Evolutionary conservation across 768 basidiomycete species (phyloP).

Genomic region (Suillus lakei): DNA sequence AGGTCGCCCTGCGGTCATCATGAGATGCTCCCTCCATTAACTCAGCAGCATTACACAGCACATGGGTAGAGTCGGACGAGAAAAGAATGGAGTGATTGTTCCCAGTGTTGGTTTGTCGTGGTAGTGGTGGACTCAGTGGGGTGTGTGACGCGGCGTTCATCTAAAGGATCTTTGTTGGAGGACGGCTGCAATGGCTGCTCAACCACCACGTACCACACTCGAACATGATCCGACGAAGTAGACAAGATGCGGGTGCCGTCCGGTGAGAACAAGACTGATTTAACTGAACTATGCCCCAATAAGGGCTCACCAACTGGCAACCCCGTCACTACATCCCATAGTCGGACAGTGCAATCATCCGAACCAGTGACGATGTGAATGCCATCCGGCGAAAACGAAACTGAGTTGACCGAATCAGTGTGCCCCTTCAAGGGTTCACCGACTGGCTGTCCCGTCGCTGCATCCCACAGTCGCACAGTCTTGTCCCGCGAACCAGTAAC

Average conservation of each 20-base stretch:
- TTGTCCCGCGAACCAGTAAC: slow-evolving; percentile 1
- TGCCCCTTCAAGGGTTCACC: too few relatives aligned
- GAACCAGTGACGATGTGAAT: not conserved
- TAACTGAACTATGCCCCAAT: not conserved
- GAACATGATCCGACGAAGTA: not conserved
- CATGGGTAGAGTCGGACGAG: not conserved
- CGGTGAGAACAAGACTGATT: not conserved
- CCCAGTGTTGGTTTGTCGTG: too few relatives aligned
- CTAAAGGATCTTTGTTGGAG: not conserved
- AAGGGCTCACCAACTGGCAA: not conserved
- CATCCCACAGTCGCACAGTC: too few relatives aligned
- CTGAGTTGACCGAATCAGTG: too few relatives aligned
- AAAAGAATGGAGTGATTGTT: not conserved
- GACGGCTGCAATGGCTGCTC: not conserved
- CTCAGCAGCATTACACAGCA: too few relatives aligned
- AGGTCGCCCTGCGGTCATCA: too few relatives aligned
- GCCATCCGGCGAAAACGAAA: slow-evolving; percentile 3
- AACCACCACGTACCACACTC: not conserved
- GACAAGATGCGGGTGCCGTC: slow-evolving; percentile 1
- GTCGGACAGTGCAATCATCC: not conserved
- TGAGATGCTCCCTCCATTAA: too few relatives aligned
- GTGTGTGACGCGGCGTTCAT: not conserved
- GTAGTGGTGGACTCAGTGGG: not conserved
- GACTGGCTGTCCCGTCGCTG: too few relatives aligned
- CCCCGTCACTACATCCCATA: not conserved